A percentile compares a stretch with the other conserved stretches of the same genome.
phyloP scores from a whole-genome alignment of 768 basidiomycete species.

The Pisolithus marmoratus region DNA sequence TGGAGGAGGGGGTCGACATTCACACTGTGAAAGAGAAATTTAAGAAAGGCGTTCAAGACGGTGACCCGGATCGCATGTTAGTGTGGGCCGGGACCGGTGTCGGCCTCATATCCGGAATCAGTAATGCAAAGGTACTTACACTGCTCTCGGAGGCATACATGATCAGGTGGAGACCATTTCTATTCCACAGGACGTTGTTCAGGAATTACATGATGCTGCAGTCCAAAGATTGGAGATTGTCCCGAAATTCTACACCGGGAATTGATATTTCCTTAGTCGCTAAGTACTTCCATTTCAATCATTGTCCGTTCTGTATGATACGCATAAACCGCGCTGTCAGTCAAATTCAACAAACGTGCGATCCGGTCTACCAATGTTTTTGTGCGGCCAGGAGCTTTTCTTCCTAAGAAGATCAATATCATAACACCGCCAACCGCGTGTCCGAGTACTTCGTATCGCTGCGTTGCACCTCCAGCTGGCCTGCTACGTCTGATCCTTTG shows the following conservation, averaged over 20 bases:
- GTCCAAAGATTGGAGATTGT: constrained; percentile 28
- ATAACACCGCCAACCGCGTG: too few species aligned
- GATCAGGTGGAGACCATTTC: not conserved
- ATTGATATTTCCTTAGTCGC: constrained; percentile 4
- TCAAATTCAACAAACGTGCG: not conserved
- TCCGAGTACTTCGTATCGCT: too few species aligned
- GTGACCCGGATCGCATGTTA: constrained; percentile 46
- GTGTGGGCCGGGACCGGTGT: constrained; percentile 70
- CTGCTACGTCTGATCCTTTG: too few species aligned
- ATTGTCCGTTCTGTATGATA: not conserved
- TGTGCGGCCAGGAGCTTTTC: too few species aligned
- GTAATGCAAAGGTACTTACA: constrained; percentile 33
- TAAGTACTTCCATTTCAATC: not conserved
- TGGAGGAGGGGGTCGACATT: constrained; percentile 43
- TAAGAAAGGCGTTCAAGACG: constrained; percentile 37
- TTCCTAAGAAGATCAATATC: too few species aligned
- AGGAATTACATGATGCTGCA: constrained; percentile 47
- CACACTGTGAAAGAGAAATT: constrained; percentile 39
- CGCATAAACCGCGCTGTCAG: not conserved
- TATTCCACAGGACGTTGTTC: constrained; percentile 44
- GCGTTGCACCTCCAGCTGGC: too few species aligned
- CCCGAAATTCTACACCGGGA: constrained; percentile 20
- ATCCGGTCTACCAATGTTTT: not conserved
- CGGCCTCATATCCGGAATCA: constrained; percentile 46
- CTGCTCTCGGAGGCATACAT: not conserved